Evolutionary conservation across 73 alveolate genomes (phyloP).

Genomic region (Tetrahymena borealis): DNA sequence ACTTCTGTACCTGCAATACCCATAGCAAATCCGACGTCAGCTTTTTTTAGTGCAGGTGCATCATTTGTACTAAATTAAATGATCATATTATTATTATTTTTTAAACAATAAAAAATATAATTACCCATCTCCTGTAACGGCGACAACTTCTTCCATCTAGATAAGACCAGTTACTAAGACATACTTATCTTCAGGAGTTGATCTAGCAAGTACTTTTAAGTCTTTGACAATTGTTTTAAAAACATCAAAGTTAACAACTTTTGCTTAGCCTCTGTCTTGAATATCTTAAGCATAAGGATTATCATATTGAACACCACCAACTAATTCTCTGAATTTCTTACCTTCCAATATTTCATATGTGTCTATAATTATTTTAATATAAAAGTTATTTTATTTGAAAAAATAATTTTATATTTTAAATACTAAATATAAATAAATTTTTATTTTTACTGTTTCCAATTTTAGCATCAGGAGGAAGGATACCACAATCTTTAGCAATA

Average conservation of each 20-base stretch:
- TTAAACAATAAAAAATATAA: not conserved
- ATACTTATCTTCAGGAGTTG: conserved; percentile 92
- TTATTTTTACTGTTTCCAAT: not conserved
- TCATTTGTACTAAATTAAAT: conserved; percentile 56
- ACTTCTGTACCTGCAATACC: conserved; percentile 96
- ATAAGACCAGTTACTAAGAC: conserved; percentile 82
- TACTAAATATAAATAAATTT: no score
- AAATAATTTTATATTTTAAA: not conserved
- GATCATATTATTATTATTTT: not conserved
- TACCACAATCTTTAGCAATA: conserved; percentile 84
- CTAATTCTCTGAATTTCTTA: conserved; percentile 51
- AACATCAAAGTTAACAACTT: conserved; percentile 58
- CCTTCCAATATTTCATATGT: conserved; percentile 76
- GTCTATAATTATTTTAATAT: not conserved
- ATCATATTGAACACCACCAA: conserved; percentile 70
- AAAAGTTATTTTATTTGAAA: not conserved
- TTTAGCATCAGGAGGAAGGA: conserved; percentile 45
- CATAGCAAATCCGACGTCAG: conserved; percentile 83
- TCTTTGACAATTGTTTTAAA: conserved; percentile 62
- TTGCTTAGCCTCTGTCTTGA: conserved; percentile 29
- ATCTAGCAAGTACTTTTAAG: conserved; percentile 85
- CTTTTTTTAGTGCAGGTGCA: conserved; percentile 95
- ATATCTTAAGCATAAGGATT: conserved; percentile 40
- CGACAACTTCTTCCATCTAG: conserved; percentile 83
- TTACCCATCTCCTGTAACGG: conserved; percentile 97